Evolutionary conservation across 2,329 filamentous ascomycete genomes (phyloP).

Genomic region (Epichloe scottii): DNA sequence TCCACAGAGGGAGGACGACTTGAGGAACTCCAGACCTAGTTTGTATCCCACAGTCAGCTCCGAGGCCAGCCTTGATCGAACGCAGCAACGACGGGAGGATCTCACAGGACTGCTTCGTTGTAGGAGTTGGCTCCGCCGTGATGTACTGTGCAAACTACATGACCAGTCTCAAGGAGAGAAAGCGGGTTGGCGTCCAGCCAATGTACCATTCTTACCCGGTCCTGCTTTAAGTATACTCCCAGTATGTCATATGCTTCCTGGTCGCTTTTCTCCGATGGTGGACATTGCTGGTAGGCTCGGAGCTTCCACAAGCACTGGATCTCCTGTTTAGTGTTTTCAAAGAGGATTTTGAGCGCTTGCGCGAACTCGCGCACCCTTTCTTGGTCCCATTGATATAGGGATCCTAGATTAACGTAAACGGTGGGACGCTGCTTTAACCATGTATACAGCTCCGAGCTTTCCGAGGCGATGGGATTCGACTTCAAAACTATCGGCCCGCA

Average conservation of each 20-base stretch:
- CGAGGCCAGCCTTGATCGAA: not conserved
- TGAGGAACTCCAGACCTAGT: conserved; percentile 32
- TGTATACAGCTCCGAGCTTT: conserved; percentile 17
- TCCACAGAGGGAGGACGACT: conserved; percentile 30
- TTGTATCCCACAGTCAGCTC: not conserved
- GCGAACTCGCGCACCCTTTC: conserved; percentile 26
- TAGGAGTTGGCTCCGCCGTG: conserved; percentile 34
- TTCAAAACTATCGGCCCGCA: conserved; percentile 34
- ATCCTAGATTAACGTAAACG: conserved; percentile 34
- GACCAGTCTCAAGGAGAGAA: conserved; percentile 22
- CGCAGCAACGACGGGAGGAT: not conserved
- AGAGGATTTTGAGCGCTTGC: conserved; percentile 19
- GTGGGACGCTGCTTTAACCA: conserved; percentile 32
- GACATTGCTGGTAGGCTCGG: conserved; percentile 1
- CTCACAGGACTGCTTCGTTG: conserved; percentile 23
- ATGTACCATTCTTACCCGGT: conserved; percentile 22
- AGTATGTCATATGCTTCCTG: conserved; percentile 11
- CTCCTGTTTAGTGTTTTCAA: conserved; percentile 16
- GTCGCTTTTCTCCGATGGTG: not conserved
- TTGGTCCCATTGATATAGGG: conserved; percentile 19
- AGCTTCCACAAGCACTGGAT: conserved; percentile 23
- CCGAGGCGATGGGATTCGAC: conserved; percentile 15
- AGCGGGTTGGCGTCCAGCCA: conserved; percentile 28
- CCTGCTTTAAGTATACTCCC: conserved; percentile 13
- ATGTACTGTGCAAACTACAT: conserved; percentile 27